A percentile compares a stretch with the other conserved stretches of the same genome.
phyloP scores from a whole-genome alignment of 1,284 basidiomycete species.

The Apiotrichum brassicae region DNA sequence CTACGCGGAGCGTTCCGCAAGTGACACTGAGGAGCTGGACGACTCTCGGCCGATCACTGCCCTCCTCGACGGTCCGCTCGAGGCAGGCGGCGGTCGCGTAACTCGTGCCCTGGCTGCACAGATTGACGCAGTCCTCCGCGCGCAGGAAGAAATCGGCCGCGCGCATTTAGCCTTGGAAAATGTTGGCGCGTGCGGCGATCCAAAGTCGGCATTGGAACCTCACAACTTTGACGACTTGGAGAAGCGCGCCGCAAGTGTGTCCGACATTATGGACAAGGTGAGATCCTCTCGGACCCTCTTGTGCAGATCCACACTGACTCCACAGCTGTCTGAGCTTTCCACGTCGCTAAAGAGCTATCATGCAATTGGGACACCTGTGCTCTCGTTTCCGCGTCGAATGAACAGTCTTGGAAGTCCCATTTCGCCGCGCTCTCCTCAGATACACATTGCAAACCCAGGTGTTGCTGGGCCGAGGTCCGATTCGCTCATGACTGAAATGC shows the following conservation, averaged over 20 bases:
- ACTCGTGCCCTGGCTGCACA: constrained; percentile 11
- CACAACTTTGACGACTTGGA: constrained; percentile 1
- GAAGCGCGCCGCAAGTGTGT: constrained; percentile 8
- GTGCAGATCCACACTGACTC: not conserved
- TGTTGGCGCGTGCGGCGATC: not conserved
- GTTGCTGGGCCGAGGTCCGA: not conserved
- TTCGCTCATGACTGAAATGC: no score
- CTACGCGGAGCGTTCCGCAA: not conserved
- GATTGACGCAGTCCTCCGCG: constrained; percentile 14
- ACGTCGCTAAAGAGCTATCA: constrained; percentile 13
- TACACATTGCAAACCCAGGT: constrained; percentile 1
- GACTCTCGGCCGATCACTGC: not conserved
- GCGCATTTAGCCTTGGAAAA: constrained; percentile 16
- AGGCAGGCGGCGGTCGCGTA: constrained; percentile 10
- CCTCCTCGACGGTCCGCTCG: constrained; percentile 13
- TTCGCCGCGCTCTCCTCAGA: not conserved
- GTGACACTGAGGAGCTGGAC: not conserved
- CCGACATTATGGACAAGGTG: constrained; percentile 17
- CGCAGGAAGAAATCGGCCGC: constrained; percentile 17
- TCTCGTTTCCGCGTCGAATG: constrained; percentile 9
- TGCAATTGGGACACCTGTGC: constrained; percentile 12
- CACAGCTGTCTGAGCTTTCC: constrained; percentile 14
- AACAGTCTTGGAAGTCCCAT: not conserved
- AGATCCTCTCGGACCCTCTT: not conserved
- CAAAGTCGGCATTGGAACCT: not conserved